Base-by-base conservation (phyloP, 495 filamentous ascomycete genomes). In the Saxophila tyrrhenica region DNA sequence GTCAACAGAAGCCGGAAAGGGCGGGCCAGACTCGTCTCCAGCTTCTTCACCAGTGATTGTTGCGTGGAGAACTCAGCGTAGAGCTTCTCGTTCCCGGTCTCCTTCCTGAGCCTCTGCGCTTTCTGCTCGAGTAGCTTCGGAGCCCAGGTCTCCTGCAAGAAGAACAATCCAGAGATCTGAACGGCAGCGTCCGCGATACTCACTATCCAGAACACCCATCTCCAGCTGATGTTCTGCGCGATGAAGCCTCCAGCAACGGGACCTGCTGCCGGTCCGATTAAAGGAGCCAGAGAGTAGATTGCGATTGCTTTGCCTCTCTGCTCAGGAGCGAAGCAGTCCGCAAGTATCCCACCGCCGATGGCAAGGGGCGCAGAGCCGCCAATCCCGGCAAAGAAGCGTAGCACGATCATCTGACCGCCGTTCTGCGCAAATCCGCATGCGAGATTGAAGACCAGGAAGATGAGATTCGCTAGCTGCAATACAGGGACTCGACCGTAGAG, bases 131-230 rank as follows among this genome's bases (percentile, higher is more conserved):
- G 76, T 2, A 89, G 71, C 39, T 74, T 74, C 0, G 84, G 84
- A 0, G 73, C 72, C 66, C 87, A 87, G 2, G 86, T 87, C 68
- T 64, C 76, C 78, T 75, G 79, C 0, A 89, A 73, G 59, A 81
- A 78, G 64, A 87, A 78, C 1, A 88, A 50, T 1, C 83, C 86
- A 1, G 72, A 68, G 22, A 75, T 5, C 63, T 86, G 84, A 53
- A 89, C 76, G 7, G 79, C 25, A 3, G 63, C 81, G 60, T 81
- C 79, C 8, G 74, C 75, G 50, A 88, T 83, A 0, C 80, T 76
- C 3, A 78, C 65, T 10, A 65, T 51, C 59, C 61, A 69, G 69
- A 88, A 87, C 23, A 78, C 70, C 84, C 84, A 88, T 38, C 82
- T 72, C 84, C 84, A 87, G 0, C 74, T 81, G 7, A 78, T 83